Conservation (phyloP, 176 grass and related monocot species). For the Zoysia pacifica region DNA sequence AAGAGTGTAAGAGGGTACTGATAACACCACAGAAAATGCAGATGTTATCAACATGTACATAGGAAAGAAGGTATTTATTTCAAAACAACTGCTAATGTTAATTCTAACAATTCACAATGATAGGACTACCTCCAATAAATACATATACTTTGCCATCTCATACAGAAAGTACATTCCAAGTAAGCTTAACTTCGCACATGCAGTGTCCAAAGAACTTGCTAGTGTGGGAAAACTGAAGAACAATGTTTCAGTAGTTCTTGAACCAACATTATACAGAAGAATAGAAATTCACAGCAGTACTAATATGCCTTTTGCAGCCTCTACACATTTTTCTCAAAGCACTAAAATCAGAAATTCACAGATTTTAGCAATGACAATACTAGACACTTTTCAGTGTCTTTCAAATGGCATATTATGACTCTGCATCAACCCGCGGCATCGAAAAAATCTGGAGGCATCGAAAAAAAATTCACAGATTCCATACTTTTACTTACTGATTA, state of each 20-base stretch:
- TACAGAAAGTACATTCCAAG: neutral
- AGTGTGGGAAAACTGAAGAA: neutral
- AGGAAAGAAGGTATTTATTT: neutral
- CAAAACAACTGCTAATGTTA: neutral
- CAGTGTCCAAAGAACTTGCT: conserved; percentile 10
- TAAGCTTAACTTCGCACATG: neutral
- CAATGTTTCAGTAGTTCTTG: conserved; percentile 3
- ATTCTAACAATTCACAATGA: conserved; percentile 16
- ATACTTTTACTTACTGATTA: too few species aligned
- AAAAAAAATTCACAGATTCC: too few species aligned
- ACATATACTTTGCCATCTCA: neutral
- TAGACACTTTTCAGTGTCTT: neutral
- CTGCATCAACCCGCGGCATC: too few species aligned
- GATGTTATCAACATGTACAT: neutral
- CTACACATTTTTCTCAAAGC: neutral
- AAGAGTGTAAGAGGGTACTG: conserved; percentile 1
- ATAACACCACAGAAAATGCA: neutral
- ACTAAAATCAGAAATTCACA: neutral
- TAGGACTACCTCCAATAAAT: neutral
- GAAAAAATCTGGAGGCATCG: too few species aligned
- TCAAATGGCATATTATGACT: neutral
- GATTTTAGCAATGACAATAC: conserved; percentile 6
- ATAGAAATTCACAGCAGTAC: too few species aligned
- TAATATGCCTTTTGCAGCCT: neutral
- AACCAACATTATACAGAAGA: neutral